Conservation (phyloP, 2,329 filamentous ascomycete species). For the Neonectria sp. region DNA sequence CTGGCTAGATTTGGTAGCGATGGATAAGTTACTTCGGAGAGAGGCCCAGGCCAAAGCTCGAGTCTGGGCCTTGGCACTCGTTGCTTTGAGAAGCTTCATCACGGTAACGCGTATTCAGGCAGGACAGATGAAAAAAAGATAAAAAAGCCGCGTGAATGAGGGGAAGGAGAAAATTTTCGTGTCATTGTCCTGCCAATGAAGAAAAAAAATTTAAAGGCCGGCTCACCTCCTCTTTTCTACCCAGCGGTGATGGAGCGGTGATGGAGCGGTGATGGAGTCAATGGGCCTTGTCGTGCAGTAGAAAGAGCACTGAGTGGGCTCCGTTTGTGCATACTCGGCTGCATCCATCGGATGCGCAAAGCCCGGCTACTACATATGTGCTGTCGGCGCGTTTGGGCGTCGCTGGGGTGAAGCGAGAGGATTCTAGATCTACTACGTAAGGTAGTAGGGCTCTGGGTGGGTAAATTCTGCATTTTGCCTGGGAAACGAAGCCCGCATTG, state of each 20-base stretch:
- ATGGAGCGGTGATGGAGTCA: slow-evolving; percentile 38
- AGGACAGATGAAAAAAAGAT: slow-evolving; percentile 28
- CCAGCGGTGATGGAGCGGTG: slow-evolving; percentile 35
- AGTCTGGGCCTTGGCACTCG: slow-evolving; percentile 16
- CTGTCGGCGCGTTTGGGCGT: slow-evolving; percentile 32
- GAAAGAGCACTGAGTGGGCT: slow-evolving; percentile 31
- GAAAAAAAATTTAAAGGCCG: slow-evolving; percentile 35
- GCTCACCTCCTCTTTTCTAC: slow-evolving; percentile 18
- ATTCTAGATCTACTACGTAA: slow-evolving; percentile 18
- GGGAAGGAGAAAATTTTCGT: slow-evolving; percentile 31
- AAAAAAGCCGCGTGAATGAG: slow-evolving; percentile 34
- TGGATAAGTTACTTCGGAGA: slow-evolving; percentile 17
- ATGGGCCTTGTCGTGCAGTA: slow-evolving; percentile 35
- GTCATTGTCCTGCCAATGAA: slow-evolving; percentile 38
- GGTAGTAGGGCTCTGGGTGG: slow-evolving; percentile 7
- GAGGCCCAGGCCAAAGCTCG: slow-evolving; percentile 36
- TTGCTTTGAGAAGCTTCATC: slow-evolving; percentile 31
- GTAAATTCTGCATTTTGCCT: slow-evolving; percentile 8
- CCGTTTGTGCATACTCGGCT: slow-evolving; percentile 24
- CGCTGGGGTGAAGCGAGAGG: slow-evolving; percentile 43
- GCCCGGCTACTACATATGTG: neutral
- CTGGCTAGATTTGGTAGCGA: slow-evolving; percentile 25
- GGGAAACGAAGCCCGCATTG: slow-evolving; percentile 26
- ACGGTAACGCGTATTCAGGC: slow-evolving; percentile 31
- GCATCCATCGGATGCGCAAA: slow-evolving; percentile 11